Evolutionary conservation across 768 basidiomycete genomes (phyloP).

Genomic region (Russula olivacea): DNA sequence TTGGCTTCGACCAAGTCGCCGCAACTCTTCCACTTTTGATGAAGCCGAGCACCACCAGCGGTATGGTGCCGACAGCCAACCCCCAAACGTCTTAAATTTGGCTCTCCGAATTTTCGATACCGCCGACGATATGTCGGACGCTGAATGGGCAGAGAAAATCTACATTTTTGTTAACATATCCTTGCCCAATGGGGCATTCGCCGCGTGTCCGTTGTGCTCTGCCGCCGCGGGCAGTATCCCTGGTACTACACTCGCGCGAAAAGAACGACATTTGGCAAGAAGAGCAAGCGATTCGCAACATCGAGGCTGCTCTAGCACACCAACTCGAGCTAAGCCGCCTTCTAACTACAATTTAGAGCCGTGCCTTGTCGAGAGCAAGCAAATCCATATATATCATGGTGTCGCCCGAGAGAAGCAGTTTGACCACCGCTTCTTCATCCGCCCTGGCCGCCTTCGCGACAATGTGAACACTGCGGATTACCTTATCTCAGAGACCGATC

Average conservation of each 20-base stretch:
- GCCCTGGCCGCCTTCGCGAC: constrained; percentile 89
- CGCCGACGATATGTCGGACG: constrained; percentile 72
- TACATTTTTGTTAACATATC: constrained; percentile 63
- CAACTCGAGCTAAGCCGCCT: constrained; percentile 95
- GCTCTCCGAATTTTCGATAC: constrained; percentile 84
- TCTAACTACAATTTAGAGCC: constrained; percentile 96
- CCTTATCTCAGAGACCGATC: constrained; percentile 96
- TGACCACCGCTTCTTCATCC: constrained; percentile 97
- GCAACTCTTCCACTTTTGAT: constrained; percentile 66
- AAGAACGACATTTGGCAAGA: constrained; percentile 75
- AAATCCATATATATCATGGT: constrained; percentile 97
- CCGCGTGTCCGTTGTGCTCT: constrained; percentile 87
- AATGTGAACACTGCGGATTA: constrained; percentile 95
- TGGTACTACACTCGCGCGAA: constrained; percentile 85
- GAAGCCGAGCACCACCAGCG: constrained; percentile 64
- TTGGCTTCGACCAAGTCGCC: constrained; percentile 72
- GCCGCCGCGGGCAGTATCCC: constrained; percentile 87
- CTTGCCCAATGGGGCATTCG: constrained; percentile 77
- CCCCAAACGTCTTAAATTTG: constrained; percentile 91
- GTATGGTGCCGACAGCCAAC: constrained; percentile 63
- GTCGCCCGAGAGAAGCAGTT: constrained; percentile 93
- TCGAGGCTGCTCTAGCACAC: constrained; percentile 96
- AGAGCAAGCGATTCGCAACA: constrained; percentile 95
- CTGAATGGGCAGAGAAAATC: constrained; percentile 70
- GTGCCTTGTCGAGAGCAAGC: constrained; percentile 94